phyloP scores from a whole-genome alignment of 2,329 filamentous ascomycete species.

The Verticillium longisporum region DNA sequence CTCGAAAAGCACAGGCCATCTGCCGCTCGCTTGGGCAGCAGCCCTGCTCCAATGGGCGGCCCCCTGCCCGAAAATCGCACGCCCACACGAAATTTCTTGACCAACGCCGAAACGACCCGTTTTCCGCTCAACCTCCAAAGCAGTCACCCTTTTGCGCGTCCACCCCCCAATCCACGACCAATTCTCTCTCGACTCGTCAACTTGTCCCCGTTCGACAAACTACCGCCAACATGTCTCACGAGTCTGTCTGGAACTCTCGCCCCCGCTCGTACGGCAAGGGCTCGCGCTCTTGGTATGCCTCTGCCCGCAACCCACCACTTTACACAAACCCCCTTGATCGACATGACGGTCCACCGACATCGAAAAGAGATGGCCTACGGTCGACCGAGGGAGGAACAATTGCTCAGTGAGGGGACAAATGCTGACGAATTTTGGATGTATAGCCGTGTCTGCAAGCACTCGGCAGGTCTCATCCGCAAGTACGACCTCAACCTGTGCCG shows the following conservation, averaged over 20 bases:
- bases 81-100: constrained; percentile 12
- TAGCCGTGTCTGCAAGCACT: constrained; percentile 76
- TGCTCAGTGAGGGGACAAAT: constrained; percentile 4
- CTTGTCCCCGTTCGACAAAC: constrained; percentile 20
- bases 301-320: constrained; percentile 13
- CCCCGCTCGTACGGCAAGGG: constrained; percentile 97
- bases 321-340: background rate
- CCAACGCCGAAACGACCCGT: background rate
- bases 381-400: background rate
- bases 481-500: constrained; percentile 90
- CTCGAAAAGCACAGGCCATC: background rate
- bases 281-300: constrained; percentile 77
- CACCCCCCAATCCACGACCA: constrained; percentile 14
- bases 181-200: constrained; percentile 24
- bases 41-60: constrained; percentile 20
- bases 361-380: background rate
- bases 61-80: constrained; percentile 5
- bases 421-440: constrained; percentile 22
- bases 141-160: constrained; percentile 6
- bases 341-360: background rate
- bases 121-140: constrained; percentile 12
- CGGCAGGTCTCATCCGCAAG: constrained; percentile 98
- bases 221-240: constrained; percentile 59
- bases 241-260: constrained; percentile 98
- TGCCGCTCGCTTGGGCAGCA: constrained; percentile 6